Conservation (phyloP, 2,329 filamentous ascomycete genomes). For the Sporothrix schenckii region DNA sequence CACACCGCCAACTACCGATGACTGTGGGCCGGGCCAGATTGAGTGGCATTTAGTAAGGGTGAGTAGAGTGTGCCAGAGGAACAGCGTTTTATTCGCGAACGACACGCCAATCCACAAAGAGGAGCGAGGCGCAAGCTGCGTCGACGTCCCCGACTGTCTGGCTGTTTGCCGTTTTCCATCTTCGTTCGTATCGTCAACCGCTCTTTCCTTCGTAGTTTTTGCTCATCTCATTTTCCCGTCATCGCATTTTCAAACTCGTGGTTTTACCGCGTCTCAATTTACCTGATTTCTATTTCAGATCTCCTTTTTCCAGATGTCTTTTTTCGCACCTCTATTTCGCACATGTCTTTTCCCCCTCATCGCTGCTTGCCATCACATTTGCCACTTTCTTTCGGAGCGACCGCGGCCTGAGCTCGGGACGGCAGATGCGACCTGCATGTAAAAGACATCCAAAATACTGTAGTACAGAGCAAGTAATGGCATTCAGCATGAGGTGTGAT, state of each 20-base stretch:
- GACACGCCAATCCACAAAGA: neutral
- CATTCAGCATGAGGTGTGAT: neutral
- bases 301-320: neutral
- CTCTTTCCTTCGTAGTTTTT: neutral
- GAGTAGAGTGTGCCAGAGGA: conserved; percentile 25
- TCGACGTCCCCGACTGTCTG: neutral
- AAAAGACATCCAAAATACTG: neutral
- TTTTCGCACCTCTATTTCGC: neutral
- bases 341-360: neutral
- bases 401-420: neutral
- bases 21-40: conserved; percentile 6
- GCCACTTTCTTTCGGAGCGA: neutral
- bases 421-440: conserved; percentile 2
- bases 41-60: conserved; percentile 23
- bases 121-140: neutral
- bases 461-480: neutral
- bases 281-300: no score
- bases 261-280: neutral
- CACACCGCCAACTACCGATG: conserved; percentile 25
- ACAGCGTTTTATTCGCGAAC: conserved; percentile 28
- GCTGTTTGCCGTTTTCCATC: neutral
- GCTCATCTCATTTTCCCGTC: neutral
- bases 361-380: neutral
- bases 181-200: conserved; percentile 1
- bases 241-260: neutral